Base-by-base conservation (phyloP, 257 asterid species). In the Linderniella brevidens region DNA sequence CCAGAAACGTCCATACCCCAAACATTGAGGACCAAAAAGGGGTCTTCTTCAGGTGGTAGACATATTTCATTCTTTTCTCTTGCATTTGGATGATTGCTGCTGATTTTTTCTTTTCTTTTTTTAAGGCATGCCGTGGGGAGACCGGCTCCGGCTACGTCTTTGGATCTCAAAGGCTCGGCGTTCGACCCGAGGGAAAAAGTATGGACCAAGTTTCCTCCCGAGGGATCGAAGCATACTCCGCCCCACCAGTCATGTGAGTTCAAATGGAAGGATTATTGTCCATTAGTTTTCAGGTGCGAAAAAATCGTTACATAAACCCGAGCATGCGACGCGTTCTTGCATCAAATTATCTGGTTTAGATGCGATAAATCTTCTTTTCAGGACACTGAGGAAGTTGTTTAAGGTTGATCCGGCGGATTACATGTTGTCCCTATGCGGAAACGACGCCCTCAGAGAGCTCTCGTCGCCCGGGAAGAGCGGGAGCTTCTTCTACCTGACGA, bases 381-480 rank as follows among this genome's bases (percentile, higher is more conserved):
- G 97, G 79, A 73, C 92, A 11, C 74, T 86, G 5, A 75, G 97
- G 48, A 79, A 75, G 50, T 41, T 86, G 42, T 82, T 86, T 49
- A 75, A 86, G 72, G 94, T 86, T 60, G 97, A 86, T 69, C 82
- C 93, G 47, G 93, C 82, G 35, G 92, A 82, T 65, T 86, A 86
- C 79, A 86, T 86, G 97, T 56, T 86, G 62, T 86, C 97, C 14
- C 71, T 86, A 53, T 82, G 97, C 18, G 97, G 97, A 29, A 72
- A 70, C 37, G 93, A 86, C 17, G 94, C 97, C 44, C 93, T 86
- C 11, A 68, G 97, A 16, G 94, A 86, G 77, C 93, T 86, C 56
- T 86, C 97, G 8, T 86, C 97, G 10, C 97, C 97, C 8, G 94
- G 97, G 17, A 86, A 86, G 63, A 86, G 97, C 52, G 97, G 97